Evolutionary conservation across 2,329 filamentous ascomycete genomes (phyloP).

Genomic region (Hirsutella thompsonii): DNA sequence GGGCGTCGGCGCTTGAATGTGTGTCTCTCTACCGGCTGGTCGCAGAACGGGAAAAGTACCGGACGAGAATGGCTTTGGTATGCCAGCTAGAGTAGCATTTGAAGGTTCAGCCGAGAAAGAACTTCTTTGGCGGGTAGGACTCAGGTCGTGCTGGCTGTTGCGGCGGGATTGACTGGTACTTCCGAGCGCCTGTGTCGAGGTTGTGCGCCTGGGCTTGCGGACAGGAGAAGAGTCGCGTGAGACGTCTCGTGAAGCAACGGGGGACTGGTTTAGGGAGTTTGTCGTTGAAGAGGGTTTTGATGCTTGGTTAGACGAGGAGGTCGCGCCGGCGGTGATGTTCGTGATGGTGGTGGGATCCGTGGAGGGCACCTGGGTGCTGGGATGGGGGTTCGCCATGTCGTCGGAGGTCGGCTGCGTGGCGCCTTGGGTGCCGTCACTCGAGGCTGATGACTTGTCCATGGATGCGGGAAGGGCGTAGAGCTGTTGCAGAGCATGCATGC

Average conservation of each 20-base stretch:
- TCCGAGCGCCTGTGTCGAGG: constrained; percentile 20
- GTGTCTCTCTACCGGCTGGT: constrained; percentile 45
- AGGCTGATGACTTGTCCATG: constrained; percentile 22
- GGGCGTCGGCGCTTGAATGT: constrained; percentile 47
- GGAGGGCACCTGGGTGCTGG: constrained; percentile 4
- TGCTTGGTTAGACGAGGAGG: constrained; percentile 9
- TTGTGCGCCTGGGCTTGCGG: constrained; percentile 22
- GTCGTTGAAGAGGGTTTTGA: constrained; percentile 23
- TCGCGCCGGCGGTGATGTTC: constrained; percentile 8
- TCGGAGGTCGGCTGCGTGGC: constrained; percentile 8
- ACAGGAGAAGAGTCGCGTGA: constrained; percentile 36
- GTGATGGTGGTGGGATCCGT: constrained; percentile 10
- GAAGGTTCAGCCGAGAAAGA: constrained; percentile 42
- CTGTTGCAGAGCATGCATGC: constrained; percentile 18
- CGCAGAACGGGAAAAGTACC: constrained; percentile 54
- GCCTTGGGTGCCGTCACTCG: constrained; percentile 5
- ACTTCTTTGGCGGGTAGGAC: constrained; percentile 41
- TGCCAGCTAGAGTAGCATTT: constrained; percentile 25
- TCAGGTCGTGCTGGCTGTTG: constrained; percentile 51
- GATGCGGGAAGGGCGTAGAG: constrained; percentile 12
- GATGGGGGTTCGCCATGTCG: constrained; percentile 7
- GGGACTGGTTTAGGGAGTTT: constrained; percentile 23
- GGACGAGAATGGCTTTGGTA: constrained; percentile 56
- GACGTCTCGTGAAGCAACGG: constrained; percentile 28
- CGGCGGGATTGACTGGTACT: constrained; percentile 44